Evolutionary conservation across 1,284 basidiomycete genomes (phyloP).

Genomic region (Tetrapyrgos nigripes): DNA sequence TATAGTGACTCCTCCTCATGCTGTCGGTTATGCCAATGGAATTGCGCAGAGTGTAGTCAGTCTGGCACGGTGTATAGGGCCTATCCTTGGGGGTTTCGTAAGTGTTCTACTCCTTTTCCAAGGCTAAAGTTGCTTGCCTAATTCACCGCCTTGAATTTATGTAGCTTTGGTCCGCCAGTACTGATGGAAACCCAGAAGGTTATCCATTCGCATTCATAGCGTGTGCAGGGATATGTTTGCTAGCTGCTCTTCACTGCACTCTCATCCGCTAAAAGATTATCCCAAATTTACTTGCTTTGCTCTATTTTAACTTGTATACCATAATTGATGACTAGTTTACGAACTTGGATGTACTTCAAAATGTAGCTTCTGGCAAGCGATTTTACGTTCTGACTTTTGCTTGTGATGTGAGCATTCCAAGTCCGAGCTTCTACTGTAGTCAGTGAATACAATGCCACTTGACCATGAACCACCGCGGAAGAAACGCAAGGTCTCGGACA

Average conservation of each 20-base stretch:
- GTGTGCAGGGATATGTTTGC: conserved; percentile 63
- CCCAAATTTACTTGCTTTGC: too few species aligned
- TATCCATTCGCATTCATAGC: conserved; percentile 78
- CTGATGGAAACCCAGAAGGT: conserved; percentile 69
- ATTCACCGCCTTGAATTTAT: not conserved
- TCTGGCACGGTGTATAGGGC: conserved; percentile 79
- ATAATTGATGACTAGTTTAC: too few species aligned
- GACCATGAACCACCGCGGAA: too few species aligned
- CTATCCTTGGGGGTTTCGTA: conserved; percentile 80
- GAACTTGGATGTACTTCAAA: too few species aligned
- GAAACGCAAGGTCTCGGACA: not conserved
- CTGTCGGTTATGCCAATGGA: conserved; percentile 81
- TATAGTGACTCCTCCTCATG: conserved; percentile 79
- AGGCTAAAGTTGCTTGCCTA: not conserved
- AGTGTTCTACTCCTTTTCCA: conserved; percentile 32
- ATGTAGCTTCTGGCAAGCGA: too few species aligned
- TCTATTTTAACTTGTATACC: too few species aligned
- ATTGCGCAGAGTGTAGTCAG: conserved; percentile 86
- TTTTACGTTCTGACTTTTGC: too few species aligned
- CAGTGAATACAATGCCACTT: too few species aligned
- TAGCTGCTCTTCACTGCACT: conserved; percentile 74
- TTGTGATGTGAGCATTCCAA: too few species aligned
- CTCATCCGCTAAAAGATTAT: conserved; percentile 62
- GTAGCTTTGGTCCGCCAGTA: conserved; percentile 80
- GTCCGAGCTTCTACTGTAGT: too few species aligned